Conservation (phyloP, 164 flowering plant species). For the Umbilicus rupestris region DNA sequence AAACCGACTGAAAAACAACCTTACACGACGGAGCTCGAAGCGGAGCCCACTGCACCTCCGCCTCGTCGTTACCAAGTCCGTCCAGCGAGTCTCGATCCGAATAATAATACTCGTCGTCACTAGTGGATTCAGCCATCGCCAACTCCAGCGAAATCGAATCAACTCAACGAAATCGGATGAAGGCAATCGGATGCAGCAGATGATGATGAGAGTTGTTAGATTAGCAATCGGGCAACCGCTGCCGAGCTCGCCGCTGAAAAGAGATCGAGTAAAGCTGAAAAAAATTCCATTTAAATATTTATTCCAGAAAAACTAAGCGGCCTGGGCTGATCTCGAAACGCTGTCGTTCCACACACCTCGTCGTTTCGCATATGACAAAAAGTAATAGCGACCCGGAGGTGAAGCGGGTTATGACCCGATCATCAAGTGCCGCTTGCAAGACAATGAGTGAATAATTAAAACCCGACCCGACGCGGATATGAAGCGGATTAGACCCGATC, state of each 20-base stretch:
- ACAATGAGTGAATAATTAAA: no score
- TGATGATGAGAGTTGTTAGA: not conserved
- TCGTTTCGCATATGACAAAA: no score
- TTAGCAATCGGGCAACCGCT: conserved; percentile 7
- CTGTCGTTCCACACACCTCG: no score
- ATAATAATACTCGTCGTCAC: conserved; percentile 37
- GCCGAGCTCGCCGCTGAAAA: conserved; percentile 10
- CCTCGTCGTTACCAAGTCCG: conserved; percentile 45
- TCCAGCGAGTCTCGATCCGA: conserved; percentile 53
- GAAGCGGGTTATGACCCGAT: no score
- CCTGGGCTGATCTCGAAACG: no score
- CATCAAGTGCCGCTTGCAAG: no score
- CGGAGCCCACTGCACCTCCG: conserved; percentile 23
- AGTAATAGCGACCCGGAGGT: no score
- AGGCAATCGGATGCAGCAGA: not conserved
- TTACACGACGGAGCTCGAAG: conserved; percentile 6
- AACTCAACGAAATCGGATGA: not conserved
- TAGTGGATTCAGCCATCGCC: conserved; percentile 35
- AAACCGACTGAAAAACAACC: not conserved
- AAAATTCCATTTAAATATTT: no score
- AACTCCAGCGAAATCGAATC: not conserved
- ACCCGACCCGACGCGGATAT: no score
- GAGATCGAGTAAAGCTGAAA: not conserved
- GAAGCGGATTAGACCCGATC: no score
- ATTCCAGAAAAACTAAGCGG: no score